phyloP scores from a whole-genome alignment of 2,329 filamentous ascomycete genomes.

The Fusarium nisikadoi region DNA sequence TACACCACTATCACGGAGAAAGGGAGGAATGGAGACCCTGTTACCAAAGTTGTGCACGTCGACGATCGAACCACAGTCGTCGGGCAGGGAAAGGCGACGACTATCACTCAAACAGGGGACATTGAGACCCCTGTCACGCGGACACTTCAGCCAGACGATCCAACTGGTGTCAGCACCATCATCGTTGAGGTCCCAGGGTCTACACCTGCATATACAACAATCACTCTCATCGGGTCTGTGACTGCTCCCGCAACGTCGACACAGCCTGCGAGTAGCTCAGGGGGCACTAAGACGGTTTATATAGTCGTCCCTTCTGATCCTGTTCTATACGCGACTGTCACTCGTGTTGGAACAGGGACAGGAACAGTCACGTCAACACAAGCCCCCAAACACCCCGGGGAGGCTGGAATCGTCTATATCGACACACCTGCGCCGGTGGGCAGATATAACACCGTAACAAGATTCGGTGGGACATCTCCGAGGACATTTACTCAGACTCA shows the following conservation, averaged over 20 bases:
- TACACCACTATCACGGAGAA: neutral
- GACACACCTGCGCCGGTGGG: neutral
- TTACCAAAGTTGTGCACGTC: neutral
- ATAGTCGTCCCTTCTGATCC: neutral
- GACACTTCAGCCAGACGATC: neutral
- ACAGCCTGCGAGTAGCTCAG: neutral
- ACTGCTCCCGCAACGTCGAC: neutral
- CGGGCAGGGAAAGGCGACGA: neutral
- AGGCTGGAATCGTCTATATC: neutral
- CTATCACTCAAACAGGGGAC: neutral
- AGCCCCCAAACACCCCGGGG: neutral
- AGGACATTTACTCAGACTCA: neutral
- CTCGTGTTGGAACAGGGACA: neutral
- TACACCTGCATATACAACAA: neutral
- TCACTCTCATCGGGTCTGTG: neutral
- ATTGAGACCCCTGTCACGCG: neutral
- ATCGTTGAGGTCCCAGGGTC: neutral
- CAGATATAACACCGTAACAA: neutral
- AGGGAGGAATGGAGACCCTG: neutral
- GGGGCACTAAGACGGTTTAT: neutral
- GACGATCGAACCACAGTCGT: neutral
- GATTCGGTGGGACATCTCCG: neutral
- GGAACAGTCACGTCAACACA: too few species aligned
- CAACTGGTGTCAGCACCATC: neutral
- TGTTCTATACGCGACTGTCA: neutral